A percentile compares a stretch with the other conserved stretches of the same genome.
These are phyloP conservation scores for Aspergillus aculeatus DNA, from an alignment of 2,329 filamentous ascomycete genomes.

Conservation along the genomic window DNA sequence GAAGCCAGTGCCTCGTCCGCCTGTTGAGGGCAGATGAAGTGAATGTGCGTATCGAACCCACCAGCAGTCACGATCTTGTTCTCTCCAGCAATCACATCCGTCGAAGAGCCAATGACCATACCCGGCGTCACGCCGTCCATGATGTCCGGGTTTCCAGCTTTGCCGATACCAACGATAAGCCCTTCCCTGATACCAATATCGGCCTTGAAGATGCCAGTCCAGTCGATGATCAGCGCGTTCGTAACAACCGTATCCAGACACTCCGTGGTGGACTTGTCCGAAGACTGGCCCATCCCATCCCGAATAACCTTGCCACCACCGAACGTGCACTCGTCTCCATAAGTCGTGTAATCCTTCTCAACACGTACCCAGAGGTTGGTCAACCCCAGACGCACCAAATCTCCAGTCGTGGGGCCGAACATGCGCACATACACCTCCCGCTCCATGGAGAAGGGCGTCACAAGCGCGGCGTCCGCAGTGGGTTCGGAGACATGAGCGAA, in stretches of 20 bases:
- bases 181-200: slow-evolving; percentile 93
- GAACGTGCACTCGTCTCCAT: slow-evolving; percentile 94
- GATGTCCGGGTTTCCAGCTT: slow-evolving; percentile 94
- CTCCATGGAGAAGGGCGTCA: slow-evolving; percentile 69
- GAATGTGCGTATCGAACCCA: slow-evolving; percentile 85
- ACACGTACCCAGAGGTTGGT: slow-evolving; percentile 91
- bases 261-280: slow-evolving; percentile 68
- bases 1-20: slow-evolving; percentile 77
- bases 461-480: slow-evolving; percentile 52
- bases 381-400: slow-evolving; percentile 74
- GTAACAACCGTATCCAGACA: slow-evolving; percentile 81
- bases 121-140: slow-evolving; percentile 81
- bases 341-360: slow-evolving; percentile 78
- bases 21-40: slow-evolving; percentile 95
- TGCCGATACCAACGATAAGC: slow-evolving; percentile 82
- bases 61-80: slow-evolving; percentile 88
- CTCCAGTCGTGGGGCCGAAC: slow-evolving; percentile 90
- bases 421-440: slow-evolving; percentile 77
- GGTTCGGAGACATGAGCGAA: slow-evolving; percentile 77
- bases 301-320: slow-evolving; percentile 90
- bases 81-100: slow-evolving; percentile 89
- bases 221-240: slow-evolving; percentile 88
- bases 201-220: slow-evolving; percentile 90
- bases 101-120: slow-evolving; percentile 82
- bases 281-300: slow-evolving; percentile 94